Percentiles rank a stretch among this genome's conserved stretches.
Evolutionary conservation across 192 early-diverging fungal genomes (phyloP).

Genomic region (Umbelopsis sp.): DNA sequence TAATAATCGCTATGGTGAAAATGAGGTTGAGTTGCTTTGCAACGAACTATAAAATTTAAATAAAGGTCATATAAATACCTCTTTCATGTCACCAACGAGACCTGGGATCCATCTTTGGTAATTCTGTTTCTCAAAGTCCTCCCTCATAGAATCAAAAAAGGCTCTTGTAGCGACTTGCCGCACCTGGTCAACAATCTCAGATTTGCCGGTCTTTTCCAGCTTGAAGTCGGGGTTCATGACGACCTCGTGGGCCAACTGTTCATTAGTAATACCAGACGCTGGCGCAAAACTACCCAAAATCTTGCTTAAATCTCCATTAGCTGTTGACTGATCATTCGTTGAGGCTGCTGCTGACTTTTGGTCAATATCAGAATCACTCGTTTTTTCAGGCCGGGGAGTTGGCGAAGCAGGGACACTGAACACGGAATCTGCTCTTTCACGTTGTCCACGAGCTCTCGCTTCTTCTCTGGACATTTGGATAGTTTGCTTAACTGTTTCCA

Average conservation of each 20-base stretch:
- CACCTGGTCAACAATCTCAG: conserved; percentile 59
- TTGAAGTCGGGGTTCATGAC: conserved; percentile 74
- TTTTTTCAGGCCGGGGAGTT: conserved; percentile 14
- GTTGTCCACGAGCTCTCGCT: conserved; percentile 15
- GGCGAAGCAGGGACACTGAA: conserved; percentile 8
- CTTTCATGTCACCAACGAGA: conserved; percentile 57
- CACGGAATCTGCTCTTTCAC: conserved; percentile 12
- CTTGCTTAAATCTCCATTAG: conserved; percentile 38
- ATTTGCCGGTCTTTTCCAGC: conserved; percentile 44
- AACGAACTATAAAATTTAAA: neutral
- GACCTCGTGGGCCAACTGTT: conserved; percentile 78
- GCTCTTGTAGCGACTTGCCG: conserved; percentile 64
- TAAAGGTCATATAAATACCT: conserved; percentile 43
- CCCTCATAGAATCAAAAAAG: conserved; percentile 68
- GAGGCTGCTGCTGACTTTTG: neutral
- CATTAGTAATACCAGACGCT: conserved; percentile 52
- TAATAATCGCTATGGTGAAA: conserved; percentile 55
- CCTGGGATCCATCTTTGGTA: conserved; percentile 52
- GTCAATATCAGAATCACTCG: conserved; percentile 11
- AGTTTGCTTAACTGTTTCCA: conserved; percentile 25
- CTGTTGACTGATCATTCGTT: neutral
- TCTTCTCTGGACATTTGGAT: conserved; percentile 23
- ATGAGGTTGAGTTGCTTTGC: neutral
- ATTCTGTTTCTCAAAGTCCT: conserved; percentile 57
- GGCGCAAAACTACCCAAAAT: conserved; percentile 45